phyloP scores from a whole-genome alignment of 306 rosid genomes.

The Argentina anserina region DNA sequence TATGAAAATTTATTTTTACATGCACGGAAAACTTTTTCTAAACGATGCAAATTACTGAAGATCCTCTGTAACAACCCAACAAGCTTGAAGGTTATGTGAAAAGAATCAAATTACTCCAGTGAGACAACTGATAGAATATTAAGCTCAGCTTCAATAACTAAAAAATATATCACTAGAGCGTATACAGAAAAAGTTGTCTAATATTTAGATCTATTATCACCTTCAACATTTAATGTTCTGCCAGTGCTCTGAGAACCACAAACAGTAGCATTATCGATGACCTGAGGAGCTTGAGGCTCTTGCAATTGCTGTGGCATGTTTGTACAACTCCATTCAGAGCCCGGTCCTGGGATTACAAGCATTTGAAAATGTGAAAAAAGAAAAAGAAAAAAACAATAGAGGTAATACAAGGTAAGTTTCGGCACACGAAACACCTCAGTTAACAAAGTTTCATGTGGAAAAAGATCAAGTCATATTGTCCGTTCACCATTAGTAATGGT shows the following conservation, averaged over 20 bases:
- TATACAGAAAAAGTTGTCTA: slow-evolving; percentile 23
- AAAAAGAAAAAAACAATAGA: neutral
- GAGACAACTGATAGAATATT: neutral
- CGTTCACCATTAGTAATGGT: neutral
- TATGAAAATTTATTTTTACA: neutral
- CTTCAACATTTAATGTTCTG: slow-evolving; percentile 3
- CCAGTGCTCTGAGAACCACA: neutral
- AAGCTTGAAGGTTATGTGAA: neutral
- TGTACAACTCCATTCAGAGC: slow-evolving; percentile 4
- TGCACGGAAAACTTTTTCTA: neutral
- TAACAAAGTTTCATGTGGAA: neutral
- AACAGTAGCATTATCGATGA: slow-evolving; percentile 6
- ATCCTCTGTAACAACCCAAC: neutral
- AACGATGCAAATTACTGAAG: neutral
- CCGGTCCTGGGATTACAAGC: slow-evolving; percentile 6
- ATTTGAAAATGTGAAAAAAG: neutral
- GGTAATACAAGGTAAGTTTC: neutral
- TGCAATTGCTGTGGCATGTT: slow-evolving; percentile 12
- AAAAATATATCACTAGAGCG: neutral
- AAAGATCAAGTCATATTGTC: neutral
- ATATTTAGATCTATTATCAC: slow-evolving; percentile 23
- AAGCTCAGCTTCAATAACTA: neutral
- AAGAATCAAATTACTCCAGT: neutral
- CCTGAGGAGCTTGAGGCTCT: slow-evolving; percentile 12
- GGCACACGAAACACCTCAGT: neutral